A percentile compares a stretch with the other conserved stretches of the same genome.
Conservation (phyloP, 768 basidiomycete genomes). For the Suillus variegatus region DNA sequence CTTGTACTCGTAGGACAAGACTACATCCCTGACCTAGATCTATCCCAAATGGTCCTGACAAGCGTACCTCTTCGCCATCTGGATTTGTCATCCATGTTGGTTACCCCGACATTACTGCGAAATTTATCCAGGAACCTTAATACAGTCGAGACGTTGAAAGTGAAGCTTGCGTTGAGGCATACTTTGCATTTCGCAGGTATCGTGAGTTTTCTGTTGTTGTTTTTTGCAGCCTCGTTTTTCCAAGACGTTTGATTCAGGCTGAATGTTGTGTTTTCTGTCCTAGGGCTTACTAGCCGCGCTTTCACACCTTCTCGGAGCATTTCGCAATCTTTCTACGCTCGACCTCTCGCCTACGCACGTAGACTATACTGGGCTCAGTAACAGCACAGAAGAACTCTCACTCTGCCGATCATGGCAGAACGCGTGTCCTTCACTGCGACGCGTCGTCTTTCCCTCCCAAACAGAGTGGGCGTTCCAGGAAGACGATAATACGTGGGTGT, state of each 20-base stretch:
- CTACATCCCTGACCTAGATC: constrained; percentile 53
- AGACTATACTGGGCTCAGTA: constrained; percentile 39
- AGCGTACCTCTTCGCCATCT: constrained; percentile 50
- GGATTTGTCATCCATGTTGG: constrained; percentile 61
- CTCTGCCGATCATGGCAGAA: constrained; percentile 57
- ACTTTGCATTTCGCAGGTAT: constrained; percentile 68
- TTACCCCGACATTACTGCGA: constrained; percentile 56
- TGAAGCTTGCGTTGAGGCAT: constrained; percentile 62
- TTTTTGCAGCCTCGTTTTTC: constrained; percentile 7
- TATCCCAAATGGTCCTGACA: constrained; percentile 50
- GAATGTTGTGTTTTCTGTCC: constrained; percentile 10
- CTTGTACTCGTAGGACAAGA: constrained; percentile 60
- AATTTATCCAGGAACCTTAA: constrained; percentile 54
- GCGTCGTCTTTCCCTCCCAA: constrained; percentile 57
- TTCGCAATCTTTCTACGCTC: constrained; percentile 49
- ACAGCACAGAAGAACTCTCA: constrained; percentile 46
- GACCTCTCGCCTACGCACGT: constrained; percentile 64
- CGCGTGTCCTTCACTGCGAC: constrained; percentile 53
- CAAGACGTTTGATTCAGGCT: neutral
- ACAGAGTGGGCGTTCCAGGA: constrained; percentile 48
- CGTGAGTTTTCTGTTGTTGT: constrained; percentile 42
- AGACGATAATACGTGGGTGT: constrained; percentile 35
- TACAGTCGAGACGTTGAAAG: constrained; percentile 50
- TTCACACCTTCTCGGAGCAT: constrained; percentile 55
- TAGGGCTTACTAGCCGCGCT: constrained; percentile 62